A percentile compares a stretch with the other conserved stretches of the same genome.
phyloP scores from a whole-genome alignment of 495 filamentous ascomycete genomes.

The Lentithecium fluviatile region DNA sequence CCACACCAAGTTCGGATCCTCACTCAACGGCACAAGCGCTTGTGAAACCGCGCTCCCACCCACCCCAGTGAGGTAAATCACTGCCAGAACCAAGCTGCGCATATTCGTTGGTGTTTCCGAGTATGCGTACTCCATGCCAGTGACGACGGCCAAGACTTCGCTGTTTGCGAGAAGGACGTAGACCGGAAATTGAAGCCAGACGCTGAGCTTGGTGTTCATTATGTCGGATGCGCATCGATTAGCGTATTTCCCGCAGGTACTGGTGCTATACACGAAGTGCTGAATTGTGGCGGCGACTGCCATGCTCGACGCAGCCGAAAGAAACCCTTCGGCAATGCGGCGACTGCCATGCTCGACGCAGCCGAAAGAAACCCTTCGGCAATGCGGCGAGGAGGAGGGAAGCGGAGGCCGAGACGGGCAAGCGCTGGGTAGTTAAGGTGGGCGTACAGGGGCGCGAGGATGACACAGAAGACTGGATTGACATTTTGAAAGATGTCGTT shows the following conservation, averaged over 20 bases:
- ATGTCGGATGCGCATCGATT: constrained; percentile 34
- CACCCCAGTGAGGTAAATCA: constrained; percentile 60
- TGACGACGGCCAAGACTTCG: constrained; percentile 64
- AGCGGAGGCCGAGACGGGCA: constrained; percentile 58
- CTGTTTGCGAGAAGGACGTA: constrained; percentile 67
- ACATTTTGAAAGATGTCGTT: constrained; percentile 78
- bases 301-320: constrained; percentile 9
- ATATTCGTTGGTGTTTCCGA: constrained; percentile 74
- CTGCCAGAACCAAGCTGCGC: constrained; percentile 56
- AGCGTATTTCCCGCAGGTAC: constrained; percentile 13
- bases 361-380: constrained; percentile 52
- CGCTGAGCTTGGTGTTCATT: constrained; percentile 17
- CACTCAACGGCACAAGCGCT: constrained; percentile 58
- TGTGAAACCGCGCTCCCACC: constrained; percentile 64
- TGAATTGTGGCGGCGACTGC: constrained; percentile 7
- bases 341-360: constrained; percentile 7
- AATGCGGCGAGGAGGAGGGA: constrained; percentile 71
- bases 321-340: constrained; percentile 53
- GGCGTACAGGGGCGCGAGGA: constrained; percentile 73
- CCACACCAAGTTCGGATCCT: constrained; percentile 60
- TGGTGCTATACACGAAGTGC: constrained; percentile 12
- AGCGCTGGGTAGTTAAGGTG: constrained; percentile 63
- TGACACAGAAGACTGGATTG: constrained; percentile 69
- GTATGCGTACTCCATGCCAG: constrained; percentile 60
- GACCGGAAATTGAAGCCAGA: constrained; percentile 53